Conservation (phyloP, 1,284 basidiomycete genomes). For the Caloboletus inedulis region DNA sequence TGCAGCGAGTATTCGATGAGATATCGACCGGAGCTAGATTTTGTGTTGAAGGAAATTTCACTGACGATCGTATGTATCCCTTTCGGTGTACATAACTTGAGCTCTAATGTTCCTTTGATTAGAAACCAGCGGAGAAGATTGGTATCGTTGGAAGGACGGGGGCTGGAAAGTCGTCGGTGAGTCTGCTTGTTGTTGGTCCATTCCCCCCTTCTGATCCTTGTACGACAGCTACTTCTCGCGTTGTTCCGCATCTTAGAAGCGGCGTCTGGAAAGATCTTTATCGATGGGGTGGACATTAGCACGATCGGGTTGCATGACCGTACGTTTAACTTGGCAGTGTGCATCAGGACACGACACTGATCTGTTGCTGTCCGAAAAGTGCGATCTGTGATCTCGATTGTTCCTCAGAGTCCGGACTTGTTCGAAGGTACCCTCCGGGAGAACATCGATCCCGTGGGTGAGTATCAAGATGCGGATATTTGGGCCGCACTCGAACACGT, state of each 20-base stretch:
- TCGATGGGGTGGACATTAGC: slow-evolving; percentile 83
- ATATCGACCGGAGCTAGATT: slow-evolving; percentile 80
- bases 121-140: slow-evolving; percentile 78
- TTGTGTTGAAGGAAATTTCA: slow-evolving; percentile 73
- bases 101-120: neutral
- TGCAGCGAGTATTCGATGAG: slow-evolving; percentile 71
- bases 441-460: slow-evolving; percentile 78
- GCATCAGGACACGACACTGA: neutral
- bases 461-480: slow-evolving; percentile 72
- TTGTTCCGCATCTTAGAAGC: slow-evolving; percentile 86
- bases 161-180: slow-evolving; percentile 86
- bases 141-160: slow-evolving; percentile 89
- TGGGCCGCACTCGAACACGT: slow-evolving; percentile 81
- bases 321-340: slow-evolving; percentile 33
- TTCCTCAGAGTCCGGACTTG: slow-evolving; percentile 80
- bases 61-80: slow-evolving; percentile 54
- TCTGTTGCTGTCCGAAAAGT: slow-evolving; percentile 39
- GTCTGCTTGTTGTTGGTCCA: slow-evolving; percentile 17
- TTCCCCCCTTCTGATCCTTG: neutral
- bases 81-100: slow-evolving; percentile 18
- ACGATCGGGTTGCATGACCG: slow-evolving; percentile 80
- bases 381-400: slow-evolving; percentile 79
- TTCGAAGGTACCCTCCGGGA: slow-evolving; percentile 86
- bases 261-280: slow-evolving; percentile 69
- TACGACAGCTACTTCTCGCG: slow-evolving; percentile 54